Base-by-base conservation (phyloP, 1,139 yeast genomes). In the Candida tropicalis region DNA sequence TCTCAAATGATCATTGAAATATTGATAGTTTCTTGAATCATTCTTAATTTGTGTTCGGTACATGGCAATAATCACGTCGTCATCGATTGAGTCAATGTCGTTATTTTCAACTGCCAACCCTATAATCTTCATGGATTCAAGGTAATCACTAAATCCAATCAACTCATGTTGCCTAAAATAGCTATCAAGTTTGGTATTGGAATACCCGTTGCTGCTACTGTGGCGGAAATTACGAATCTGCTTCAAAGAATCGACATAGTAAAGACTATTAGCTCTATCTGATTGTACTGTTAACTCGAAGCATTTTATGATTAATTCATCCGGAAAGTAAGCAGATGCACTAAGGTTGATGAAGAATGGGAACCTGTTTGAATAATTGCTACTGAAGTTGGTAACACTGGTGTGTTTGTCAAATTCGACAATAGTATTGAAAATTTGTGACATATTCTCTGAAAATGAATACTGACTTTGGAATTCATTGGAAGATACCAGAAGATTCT, bases 181-280 rank as follows among this genome's bases (percentile, higher is more conserved):
- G 26, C 77, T 67, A 42, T 77, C 55, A 12, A 70, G 51, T 42
- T 65, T 67, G 20, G 29, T 38, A 22, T 47, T 43, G 20, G 45
- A 45, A 12, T 50, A 39, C 13, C 31, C 35, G 24, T 39, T 38
- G 3, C 57, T 51, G 36, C 51, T 55, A 6, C 16, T 25, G 13
- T 27, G 34, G 27, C 37, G 33, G 20, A 40, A 40, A 32, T 36
- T 41, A 9, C 43, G 38, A 9, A 45, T 39, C 20, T 44, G 45
- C 43, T 60, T 62, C 38, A 71, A 54, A 3, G 89, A 81, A 59
- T 91, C 97, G 45, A 85, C 82, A 54, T 89, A 90, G 38, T 73
- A 65, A 5, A 89, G 79, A 5, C 66, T 61, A 50, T 82, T 77
- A 0, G 45, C 53, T 0, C 79, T 75, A 58, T 90, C 96, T 7